Percentiles rank a stretch among this genome's conserved stretches.
phyloP scores from a whole-genome alignment of 2,329 filamentous ascomycete genomes.

The Colletotrichum phormii region DNA sequence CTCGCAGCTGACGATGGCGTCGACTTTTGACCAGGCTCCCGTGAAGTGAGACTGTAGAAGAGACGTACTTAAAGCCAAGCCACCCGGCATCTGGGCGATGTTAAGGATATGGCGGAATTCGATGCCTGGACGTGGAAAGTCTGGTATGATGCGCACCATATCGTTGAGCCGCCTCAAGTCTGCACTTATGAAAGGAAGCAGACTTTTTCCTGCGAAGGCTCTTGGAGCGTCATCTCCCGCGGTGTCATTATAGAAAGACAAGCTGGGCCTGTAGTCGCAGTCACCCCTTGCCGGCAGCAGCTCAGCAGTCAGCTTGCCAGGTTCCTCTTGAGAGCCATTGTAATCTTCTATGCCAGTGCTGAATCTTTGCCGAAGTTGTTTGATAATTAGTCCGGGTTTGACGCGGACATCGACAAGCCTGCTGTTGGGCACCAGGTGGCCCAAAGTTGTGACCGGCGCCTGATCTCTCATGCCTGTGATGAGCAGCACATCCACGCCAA shows the following conservation, averaged over 20 bases:
- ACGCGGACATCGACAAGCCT: constrained; percentile 67
- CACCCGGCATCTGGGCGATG: constrained; percentile 63
- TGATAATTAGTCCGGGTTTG: constrained; percentile 51
- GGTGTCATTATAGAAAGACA: constrained; percentile 65
- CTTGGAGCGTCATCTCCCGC: constrained; percentile 51
- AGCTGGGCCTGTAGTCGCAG: constrained; percentile 49
- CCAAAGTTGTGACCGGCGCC: constrained; percentile 64
- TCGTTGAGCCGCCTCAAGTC: constrained; percentile 57
- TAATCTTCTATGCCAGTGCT: constrained; percentile 28
- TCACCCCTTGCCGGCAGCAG: constrained; percentile 8
- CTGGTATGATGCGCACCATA: constrained; percentile 61
- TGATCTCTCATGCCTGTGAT: constrained; percentile 74
- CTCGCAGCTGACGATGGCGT: constrained; percentile 64
- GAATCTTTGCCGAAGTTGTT: constrained; percentile 48
- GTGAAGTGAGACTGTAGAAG: constrained; percentile 59
- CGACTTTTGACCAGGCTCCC: constrained; percentile 59
- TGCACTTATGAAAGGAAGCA: constrained; percentile 59
- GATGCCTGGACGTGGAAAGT: constrained; percentile 64
- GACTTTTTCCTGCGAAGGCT: constrained; percentile 52
- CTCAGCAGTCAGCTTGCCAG: constrained; percentile 8
- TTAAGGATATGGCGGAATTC: constrained; percentile 69
- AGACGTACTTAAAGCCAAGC: constrained; percentile 62
- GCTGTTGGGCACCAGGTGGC: constrained; percentile 64
- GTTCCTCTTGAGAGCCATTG: constrained; percentile 8
- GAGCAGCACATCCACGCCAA: constrained; percentile 64